Evolutionary conservation across 2,329 filamentous ascomycete genomes (phyloP), one percentile per base, ranked within the genome.

Genomic region (Pseudohalonectria lignicola): DNA sequence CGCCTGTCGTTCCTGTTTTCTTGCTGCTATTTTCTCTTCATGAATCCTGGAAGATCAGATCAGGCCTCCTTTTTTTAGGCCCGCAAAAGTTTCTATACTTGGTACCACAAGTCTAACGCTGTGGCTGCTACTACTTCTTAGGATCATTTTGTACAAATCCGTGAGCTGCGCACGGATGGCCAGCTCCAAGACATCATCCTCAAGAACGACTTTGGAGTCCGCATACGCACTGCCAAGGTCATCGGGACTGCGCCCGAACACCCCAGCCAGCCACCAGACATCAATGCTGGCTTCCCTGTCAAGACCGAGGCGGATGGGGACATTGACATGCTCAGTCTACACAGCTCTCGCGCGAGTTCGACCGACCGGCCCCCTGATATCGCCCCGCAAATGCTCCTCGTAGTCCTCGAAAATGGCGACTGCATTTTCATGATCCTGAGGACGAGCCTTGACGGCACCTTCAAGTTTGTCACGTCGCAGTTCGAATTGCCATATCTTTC

Each of bases 101-200:
- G n/a, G n/a, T n/a, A n/a, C n/a, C n/a, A n/a, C n/a, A n/a, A n/a
- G n/a, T n/a, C n/a, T n/a, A n/a, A n/a, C n/a, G n/a, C n/a, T n/a
- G n/a, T n/a, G n/a, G n/a, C n/a, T n/a, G n/a, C n/a, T n/a, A n/a
- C n/a, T n/a, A n/a, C n/a, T n/a, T n/a, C n/a, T 20, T 40, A 82
- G 78, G 82, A 94, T 47, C 74, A 82, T 45, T 85, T 77, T 48
- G 72, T 98, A 32, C 81, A 90, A 47, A 76, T 96, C 45, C 82
- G 79, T 49, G 82, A 94, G 54, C 71, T 92, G 3, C 66, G 68
- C 5, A 66, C 67, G 32, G 75, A 83, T 52, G 79, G 79, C 2
- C 79, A 82, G 49, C 69, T 94, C 18, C 74, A 79, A 45, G 77
- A 86, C 51, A 66, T 94, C n/a, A 67, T 74, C n/a, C 74, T 74